phyloP scores from a whole-genome alignment of 805 yeast genomes.

The Cyberlindnera euphorbiae region DNA sequence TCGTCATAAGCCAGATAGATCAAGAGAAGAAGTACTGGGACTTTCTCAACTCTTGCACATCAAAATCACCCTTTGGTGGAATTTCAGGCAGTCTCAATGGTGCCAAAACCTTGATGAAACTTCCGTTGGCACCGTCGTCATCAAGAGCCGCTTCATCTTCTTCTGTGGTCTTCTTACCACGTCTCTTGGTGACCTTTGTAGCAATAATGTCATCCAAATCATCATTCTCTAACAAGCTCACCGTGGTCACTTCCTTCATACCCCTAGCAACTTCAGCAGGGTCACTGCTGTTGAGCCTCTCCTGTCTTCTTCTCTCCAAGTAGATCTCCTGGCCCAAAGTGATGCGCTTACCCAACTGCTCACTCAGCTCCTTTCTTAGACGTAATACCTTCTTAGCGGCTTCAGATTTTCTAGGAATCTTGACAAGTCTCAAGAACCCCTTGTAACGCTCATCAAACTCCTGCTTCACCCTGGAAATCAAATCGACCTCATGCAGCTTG shows the following conservation, averaged over 20 bases:
- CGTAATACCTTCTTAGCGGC: constrained; percentile 46
- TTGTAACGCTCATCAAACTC: constrained; percentile 82
- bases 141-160: constrained; percentile 24
- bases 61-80: constrained; percentile 80
- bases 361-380: constrained; percentile 44
- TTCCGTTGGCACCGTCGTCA: constrained; percentile 10
- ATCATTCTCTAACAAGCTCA: constrained; percentile 43
- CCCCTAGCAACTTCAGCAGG: constrained; percentile 47
- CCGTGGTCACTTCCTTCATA: constrained; percentile 58
- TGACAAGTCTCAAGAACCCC: constrained; percentile 58
- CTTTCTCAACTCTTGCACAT: constrained; percentile 63
- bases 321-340: constrained; percentile 70
- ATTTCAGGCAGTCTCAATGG: constrained; percentile 69
- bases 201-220: constrained; percentile 14
- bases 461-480: constrained; percentile 61
- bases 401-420: constrained; percentile 47
- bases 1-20: too few relatives aligned
- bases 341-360: constrained; percentile 44
- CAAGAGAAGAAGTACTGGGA: constrained; percentile 74
- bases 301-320: constrained; percentile 61
- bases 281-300: constrained; percentile 47
- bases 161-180: constrained; percentile 12
- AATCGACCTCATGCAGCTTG: constrained; percentile 65
- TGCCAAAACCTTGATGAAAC: constrained; percentile 39
- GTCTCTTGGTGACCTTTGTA: constrained; percentile 5